Percentiles rank a stretch among this genome's conserved stretches.
phyloP scores from a whole-genome alignment of 2,329 filamentous ascomycete genomes.

The Camptophora hylomeconis region DNA sequence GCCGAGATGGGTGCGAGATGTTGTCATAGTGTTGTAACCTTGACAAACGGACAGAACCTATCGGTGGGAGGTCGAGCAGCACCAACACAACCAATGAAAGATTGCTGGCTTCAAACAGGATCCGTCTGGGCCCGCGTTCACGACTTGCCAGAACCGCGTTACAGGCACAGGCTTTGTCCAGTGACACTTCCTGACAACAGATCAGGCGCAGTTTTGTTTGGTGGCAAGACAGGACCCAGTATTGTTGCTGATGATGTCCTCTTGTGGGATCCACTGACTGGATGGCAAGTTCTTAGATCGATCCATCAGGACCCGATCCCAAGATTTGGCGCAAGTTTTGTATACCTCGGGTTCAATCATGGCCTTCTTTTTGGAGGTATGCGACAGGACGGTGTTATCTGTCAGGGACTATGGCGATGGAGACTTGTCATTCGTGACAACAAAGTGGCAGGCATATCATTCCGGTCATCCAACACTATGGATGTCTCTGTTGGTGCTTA shows the following conservation, averaged over 20 bases:
- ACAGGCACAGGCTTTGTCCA: slow-evolving; percentile 55
- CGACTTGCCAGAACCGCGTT: slow-evolving; percentile 57
- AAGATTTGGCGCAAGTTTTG: slow-evolving; percentile 44
- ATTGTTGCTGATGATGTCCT: slow-evolving; percentile 40
- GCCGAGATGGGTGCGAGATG: slow-evolving; percentile 36
- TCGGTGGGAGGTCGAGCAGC: slow-evolving; percentile 69
- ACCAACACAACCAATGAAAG: slow-evolving; percentile 52
- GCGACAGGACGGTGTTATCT: slow-evolving; percentile 47
- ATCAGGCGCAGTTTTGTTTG: slow-evolving; percentile 43
- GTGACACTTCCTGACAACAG: slow-evolving; percentile 25
- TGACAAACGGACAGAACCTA: slow-evolving; percentile 46
- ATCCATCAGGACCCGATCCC: slow-evolving; percentile 28
- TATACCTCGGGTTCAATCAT: slow-evolving; percentile 25
- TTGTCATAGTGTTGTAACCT: slow-evolving; percentile 62
- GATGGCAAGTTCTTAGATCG: slow-evolving; percentile 36
- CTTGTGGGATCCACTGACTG: slow-evolving; percentile 38
- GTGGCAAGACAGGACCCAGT: slow-evolving; percentile 44
- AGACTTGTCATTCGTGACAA: slow-evolving; percentile 31
- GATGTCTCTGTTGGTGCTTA: slow-evolving; percentile 19
- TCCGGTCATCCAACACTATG: slow-evolving; percentile 12
- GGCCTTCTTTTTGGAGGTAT: slow-evolving; percentile 67
- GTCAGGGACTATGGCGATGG: slow-evolving; percentile 55
- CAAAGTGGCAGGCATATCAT: slow-evolving; percentile 21
- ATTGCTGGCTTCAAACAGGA: slow-evolving; percentile 62
- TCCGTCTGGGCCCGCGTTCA: slow-evolving; percentile 51